Base-by-base conservation (phyloP, 2,329 filamentous ascomycete genomes). In the Amauroascus verrucosus region DNA sequence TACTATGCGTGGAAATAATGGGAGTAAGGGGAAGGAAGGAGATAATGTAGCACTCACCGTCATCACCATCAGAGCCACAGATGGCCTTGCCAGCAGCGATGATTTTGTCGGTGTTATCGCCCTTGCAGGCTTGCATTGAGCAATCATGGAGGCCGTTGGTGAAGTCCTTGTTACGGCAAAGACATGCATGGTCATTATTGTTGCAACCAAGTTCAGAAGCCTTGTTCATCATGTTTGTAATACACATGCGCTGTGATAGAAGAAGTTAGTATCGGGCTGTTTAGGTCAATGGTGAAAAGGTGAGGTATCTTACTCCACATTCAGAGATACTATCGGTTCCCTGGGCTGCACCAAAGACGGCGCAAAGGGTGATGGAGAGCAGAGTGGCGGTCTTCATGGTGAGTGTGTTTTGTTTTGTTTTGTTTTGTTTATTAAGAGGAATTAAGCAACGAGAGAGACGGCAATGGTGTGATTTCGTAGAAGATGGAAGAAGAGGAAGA, bases 91-190 rank as follows among this genome's bases (percentile, higher is more conserved):
- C 55, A 22, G 7, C 13, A 30, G 35, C 20, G 18, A 45, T 6
- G 20, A 53, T 48, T 38, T 44, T 45, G 46, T 56, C 52, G 9
- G 67, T 56, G 54, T 72, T 63, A 22, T 70, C 67, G 13, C 57
- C 60, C 41, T 69, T 68, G 61, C 74, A 76, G 32, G 72, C 69
- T 61, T 74, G 56, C 14, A 58, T 44, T 38, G 70, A 70, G 66
- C 74, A 76, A 62, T 76, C 74, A 35, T 67, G 71, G 46, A 76
- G 65, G 54, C 74, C 74, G 56, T 64, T 70, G 28, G 60, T 54
- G 61, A 75, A 75, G 65, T 76, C 57, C 20, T 57, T 30, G 51
- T 62, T 68, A 33, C 59, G 63, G 65, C 72, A 75, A 9, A 72
- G 64, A 59, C 73, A 76, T 26, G 52, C 50, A 41, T 65, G 43